A percentile compares a stretch with the other conserved stretches of the same genome.
These are phyloP conservation scores for Fagopyrum esculentum DNA, from an alignment of 148 eudicot genomes.

Conservation along the genomic window DNA sequence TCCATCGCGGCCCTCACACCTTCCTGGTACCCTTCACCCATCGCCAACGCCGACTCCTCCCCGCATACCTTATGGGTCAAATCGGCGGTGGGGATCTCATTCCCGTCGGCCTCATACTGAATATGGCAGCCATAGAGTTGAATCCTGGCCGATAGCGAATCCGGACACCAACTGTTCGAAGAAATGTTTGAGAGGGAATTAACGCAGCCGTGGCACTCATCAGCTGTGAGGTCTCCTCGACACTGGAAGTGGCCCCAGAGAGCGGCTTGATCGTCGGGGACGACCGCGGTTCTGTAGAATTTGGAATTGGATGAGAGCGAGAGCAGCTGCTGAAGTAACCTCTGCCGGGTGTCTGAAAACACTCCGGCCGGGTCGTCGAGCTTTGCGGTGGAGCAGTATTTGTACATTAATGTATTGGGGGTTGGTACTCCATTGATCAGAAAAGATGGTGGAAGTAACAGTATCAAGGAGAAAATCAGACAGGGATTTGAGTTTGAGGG, in stretches of 20 bases:
- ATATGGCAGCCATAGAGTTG: slow-evolving; percentile 38
- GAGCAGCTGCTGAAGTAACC: slow-evolving; percentile 19
- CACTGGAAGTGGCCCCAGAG: slow-evolving; percentile 11
- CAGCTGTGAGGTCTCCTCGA: not conserved
- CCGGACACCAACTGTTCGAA: slow-evolving; percentile 15
- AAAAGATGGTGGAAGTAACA: not conserved
- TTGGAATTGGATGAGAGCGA: slow-evolving; percentile 26
- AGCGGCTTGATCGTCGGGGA: not conserved
- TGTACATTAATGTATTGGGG: slow-evolving; percentile 16
- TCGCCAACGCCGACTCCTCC: not conserved
- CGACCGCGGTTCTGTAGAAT: slow-evolving; percentile 24
- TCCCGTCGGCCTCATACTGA: slow-evolving; percentile 21
- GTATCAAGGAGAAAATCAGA: not conserved
- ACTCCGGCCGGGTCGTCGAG: not conserved
- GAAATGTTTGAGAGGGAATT: not conserved
- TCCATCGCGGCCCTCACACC: not conserved
- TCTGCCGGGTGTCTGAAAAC: not conserved
- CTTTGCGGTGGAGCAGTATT: slow-evolving; percentile 18
- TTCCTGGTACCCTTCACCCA: not conserved
- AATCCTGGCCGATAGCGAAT: slow-evolving; percentile 21
- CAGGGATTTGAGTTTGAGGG: not conserved
- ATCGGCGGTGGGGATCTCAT: slow-evolving; percentile 11
- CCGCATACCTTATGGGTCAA: slow-evolving; percentile 31
- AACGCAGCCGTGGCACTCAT: slow-evolving; percentile 4
- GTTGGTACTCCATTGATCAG: not conserved